A percentile compares a stretch with the other conserved stretches of the same genome.
These are phyloP conservation scores for Mycena capillaripes DNA, from an alignment of 768 basidiomycete species.

Conservation along the genomic window DNA sequence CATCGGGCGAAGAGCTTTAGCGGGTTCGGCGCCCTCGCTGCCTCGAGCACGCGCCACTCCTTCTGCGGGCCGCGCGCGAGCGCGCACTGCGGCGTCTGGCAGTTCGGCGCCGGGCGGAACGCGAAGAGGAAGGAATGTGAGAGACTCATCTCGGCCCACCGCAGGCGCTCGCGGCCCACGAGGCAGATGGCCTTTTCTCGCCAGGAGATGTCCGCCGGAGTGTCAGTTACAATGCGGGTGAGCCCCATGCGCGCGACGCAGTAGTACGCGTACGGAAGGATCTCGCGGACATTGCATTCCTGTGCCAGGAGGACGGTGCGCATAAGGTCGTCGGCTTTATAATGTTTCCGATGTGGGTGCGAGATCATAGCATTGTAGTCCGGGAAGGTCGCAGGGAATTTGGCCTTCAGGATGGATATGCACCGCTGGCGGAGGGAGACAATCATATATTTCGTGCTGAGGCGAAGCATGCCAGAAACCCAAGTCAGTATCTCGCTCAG, in stretches of 20 bases:
- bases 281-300: conserved; percentile 52
- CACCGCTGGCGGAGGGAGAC: conserved; percentile 65
- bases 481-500: conserved; percentile 61
- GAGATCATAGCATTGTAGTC: conserved; percentile 48
- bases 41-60: conserved; percentile 60
- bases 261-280: conserved; percentile 66
- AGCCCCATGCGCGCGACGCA: conserved; percentile 60
- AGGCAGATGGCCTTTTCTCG: conserved; percentile 54
- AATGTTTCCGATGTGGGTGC: conserved; percentile 40
- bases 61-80: conserved; percentile 54
- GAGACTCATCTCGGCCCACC: conserved; percentile 56
- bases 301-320: conserved; percentile 60
- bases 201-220: conserved; percentile 55
- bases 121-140: conserved; percentile 59
- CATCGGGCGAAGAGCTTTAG: conserved; percentile 35
- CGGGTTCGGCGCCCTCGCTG: conserved; percentile 47
- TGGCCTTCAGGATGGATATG: conserved; percentile 59
- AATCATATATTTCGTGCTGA: conserved; percentile 76
- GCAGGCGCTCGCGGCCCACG: conserved; percentile 57
- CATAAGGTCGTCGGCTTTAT: conserved; percentile 58
- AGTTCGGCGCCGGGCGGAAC: conserved; percentile 50
- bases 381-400: conserved; percentile 56
- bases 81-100: conserved; percentile 48
- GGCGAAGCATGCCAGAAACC: conserved; percentile 68
- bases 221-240: conserved; percentile 53